Evolutionary conservation across 371 early-diverging fungal species (phyloP), one percentile per base, ranked within the genome.

Genomic region (Apophysomyces elegans): DNA sequence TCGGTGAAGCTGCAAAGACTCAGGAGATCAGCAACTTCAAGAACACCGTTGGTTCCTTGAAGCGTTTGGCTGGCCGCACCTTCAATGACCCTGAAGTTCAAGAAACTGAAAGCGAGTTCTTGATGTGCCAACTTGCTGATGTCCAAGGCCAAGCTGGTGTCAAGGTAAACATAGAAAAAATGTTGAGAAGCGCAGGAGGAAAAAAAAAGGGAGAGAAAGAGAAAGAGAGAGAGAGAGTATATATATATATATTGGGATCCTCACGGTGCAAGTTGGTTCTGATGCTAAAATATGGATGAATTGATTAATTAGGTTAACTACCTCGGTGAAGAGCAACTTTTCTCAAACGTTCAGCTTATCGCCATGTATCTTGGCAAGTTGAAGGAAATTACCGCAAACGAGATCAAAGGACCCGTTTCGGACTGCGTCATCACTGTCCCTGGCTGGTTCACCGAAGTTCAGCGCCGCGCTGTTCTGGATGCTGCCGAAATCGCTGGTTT

Each of bases 351-450:
- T 64, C 97, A 98, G 84, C 77, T 97, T 65, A 77, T 90, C 50
- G 94, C 95, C 75, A 97, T 97, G 99, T 97, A 94, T 77, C 84
- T 98, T 60, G 83, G 86, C 72, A 92, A 95, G 83, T 88, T 98
- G 70, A 95, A 90, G 81, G 95, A 96, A 54, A 96, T 89, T 64
- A 92, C 99, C 59, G 76, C 88, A 36, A 79, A 70, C 64, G 98
- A 97, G 78, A 81, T 94, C 71, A 92, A 90, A 66, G 84, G 86
- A 39, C 92, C 94, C 39, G 91, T 96, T 61, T 91, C 94, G 39
- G 98, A 98, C 77, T 91, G 90, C 70, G 99, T 98, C 47, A 92
- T 98, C 72, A 95, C 96, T 58, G 91, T 94, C 61, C 99, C 98
- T 46, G 91, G 88, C 35, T 98, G 96, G 96, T 98, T 91, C 86